These are phyloP conservation scores for Wickerhamiella sorbophila DNA, from an alignment of 805 yeast genomes.

Conservation along the genomic window DNA sequence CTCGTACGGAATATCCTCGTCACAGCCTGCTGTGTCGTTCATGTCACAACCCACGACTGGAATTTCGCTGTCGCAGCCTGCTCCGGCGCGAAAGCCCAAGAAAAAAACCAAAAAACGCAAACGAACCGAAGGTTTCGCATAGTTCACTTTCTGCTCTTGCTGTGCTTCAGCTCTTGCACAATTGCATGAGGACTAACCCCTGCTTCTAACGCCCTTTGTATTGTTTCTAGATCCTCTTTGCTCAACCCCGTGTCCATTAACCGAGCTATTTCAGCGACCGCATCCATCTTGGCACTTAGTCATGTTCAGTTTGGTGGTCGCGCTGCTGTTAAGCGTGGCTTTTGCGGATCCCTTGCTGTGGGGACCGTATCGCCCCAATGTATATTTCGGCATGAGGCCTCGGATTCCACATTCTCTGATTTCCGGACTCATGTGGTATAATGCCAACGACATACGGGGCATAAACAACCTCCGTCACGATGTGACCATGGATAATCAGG, in stretches of 20 bases:
- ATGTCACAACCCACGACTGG: background rate
- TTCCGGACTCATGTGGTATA: constrained; percentile 82
- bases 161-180: constrained; percentile 11
- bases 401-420: constrained; percentile 59
- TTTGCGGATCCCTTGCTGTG: constrained; percentile 44
- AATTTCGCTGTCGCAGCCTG: constrained; percentile 12
- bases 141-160: background rate
- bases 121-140: constrained; percentile 9
- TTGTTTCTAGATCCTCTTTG: constrained; percentile 15
- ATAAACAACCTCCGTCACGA: constrained; percentile 50
- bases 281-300: constrained; percentile 3
- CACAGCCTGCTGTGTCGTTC: background rate
- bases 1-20: too few species aligned
- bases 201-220: constrained; percentile 18
- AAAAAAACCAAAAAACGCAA: constrained; percentile 3
- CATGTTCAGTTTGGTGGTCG: background rate
- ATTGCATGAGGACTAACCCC: constrained; percentile 24
- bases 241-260: constrained; percentile 22
- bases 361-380: constrained; percentile 88
- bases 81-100: constrained; percentile 7
- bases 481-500: constrained; percentile 57
- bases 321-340: constrained; percentile 1
- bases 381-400: constrained; percentile 78
- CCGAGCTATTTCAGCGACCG: constrained; percentile 18
- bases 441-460: constrained; percentile 42